phyloP scores from a whole-genome alignment of 106 monocot species.

The Vanilla planifolia region DNA sequence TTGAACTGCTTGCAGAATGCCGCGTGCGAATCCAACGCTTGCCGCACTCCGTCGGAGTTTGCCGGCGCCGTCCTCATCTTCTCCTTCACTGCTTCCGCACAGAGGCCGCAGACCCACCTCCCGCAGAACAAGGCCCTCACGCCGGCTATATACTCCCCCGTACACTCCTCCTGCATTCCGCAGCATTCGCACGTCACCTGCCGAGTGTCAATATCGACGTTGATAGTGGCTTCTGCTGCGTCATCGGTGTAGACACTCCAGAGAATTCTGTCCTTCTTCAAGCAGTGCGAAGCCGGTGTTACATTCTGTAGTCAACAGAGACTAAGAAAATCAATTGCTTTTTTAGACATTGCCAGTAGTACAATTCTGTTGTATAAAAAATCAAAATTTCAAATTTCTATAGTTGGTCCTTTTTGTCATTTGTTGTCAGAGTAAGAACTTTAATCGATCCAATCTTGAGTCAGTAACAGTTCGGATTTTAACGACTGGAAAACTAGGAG shows the following conservation, averaged over 20 bases:
- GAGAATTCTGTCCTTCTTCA: constrained; percentile 18
- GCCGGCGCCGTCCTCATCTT: constrained; percentile 9
- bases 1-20: constrained; percentile 47
- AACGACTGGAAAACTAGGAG: no score
- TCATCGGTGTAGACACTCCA: constrained; percentile 30
- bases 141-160: constrained; percentile 42
- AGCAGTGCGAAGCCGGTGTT: no score
- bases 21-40: constrained; percentile 42
- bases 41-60: constrained; percentile 13
- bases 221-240: neutral
- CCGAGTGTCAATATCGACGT: constrained; percentile 9
- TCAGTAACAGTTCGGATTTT: no score
- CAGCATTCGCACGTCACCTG: constrained; percentile 53
- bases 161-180: constrained; percentile 60
- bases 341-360: neutral
- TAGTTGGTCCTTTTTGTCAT: no score
- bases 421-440: no score
- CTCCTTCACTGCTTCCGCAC: constrained; percentile 69
- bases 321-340: neutral
- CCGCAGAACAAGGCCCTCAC: constrained; percentile 32
- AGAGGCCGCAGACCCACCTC: constrained; percentile 69
- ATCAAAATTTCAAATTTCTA: neutral
- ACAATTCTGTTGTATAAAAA: neutral
- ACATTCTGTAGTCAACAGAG: neutral
- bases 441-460: no score